phyloP scores from a whole-genome alignment of 305 asterid genomes.

The Solanum aculeatissimum region DNA sequence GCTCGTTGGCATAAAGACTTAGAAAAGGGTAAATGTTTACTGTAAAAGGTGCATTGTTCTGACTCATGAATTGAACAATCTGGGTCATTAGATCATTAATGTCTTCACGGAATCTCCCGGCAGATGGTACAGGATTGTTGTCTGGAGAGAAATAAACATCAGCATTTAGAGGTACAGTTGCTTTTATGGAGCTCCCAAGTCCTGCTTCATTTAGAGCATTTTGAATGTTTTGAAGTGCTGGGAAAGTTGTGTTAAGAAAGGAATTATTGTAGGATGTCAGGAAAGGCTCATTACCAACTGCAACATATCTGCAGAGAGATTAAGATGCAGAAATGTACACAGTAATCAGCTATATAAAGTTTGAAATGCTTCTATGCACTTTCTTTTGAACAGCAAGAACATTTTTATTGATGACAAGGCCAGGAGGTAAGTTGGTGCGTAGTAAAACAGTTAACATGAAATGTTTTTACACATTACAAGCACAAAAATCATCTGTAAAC shows the following conservation, averaged over 20 bases:
- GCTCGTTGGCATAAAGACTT: slow-evolving; percentile 65
- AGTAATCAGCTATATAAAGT: background rate
- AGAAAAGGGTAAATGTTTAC: slow-evolving; percentile 85
- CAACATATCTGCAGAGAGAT: slow-evolving; percentile 56
- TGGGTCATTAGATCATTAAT: slow-evolving; percentile 52
- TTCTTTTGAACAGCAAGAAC: background rate
- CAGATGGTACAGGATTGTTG: slow-evolving; percentile 65
- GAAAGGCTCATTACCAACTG: slow-evolving; percentile 98
- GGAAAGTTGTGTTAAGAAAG: slow-evolving; percentile 74
- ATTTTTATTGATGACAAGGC: background rate
- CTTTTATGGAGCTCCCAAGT: slow-evolving; percentile 55
- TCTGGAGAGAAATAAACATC: slow-evolving; percentile 78
- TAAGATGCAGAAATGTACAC: background rate
- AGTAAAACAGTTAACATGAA: background rate
- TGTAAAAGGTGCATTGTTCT: slow-evolving; percentile 81
- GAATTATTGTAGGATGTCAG: slow-evolving; percentile 73
- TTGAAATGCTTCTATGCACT: background rate
- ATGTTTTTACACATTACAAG: background rate
- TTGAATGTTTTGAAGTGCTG: slow-evolving; percentile 89
- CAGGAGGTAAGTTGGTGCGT: background rate
- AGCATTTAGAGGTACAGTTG: slow-evolving; percentile 87
- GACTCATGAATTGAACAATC: slow-evolving; percentile 75
- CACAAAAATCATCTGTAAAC: background rate
- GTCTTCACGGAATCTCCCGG: slow-evolving; percentile 72
- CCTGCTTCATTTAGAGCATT: slow-evolving; percentile 83